Evolutionary conservation across 1,284 basidiomycete genomes (phyloP).

Genomic region (Phlebopus sp.): DNA sequence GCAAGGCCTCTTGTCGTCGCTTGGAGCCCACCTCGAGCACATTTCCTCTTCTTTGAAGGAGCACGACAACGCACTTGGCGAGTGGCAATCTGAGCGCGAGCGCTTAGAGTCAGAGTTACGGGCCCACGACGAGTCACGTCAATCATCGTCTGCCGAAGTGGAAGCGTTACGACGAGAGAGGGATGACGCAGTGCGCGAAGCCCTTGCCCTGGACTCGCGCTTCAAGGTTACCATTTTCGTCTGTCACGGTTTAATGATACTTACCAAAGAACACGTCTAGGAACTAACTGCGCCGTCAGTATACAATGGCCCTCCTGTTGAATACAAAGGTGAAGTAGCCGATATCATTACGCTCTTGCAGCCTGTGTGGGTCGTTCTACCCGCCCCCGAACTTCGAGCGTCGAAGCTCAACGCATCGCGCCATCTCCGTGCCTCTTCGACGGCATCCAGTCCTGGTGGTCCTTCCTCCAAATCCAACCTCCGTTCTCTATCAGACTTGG

Average conservation of each 20-base stretch:
- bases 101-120: slow-evolving; percentile 54
- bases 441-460: slow-evolving; percentile 27
- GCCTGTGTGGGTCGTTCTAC: slow-evolving; percentile 77
- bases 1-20: slow-evolving; percentile 47
- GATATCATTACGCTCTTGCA: slow-evolving; percentile 63
- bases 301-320: slow-evolving; percentile 32
- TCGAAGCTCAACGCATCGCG: slow-evolving; percentile 54
- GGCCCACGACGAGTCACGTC: slow-evolving; percentile 44
- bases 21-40: slow-evolving; percentile 54
- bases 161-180: slow-evolving; percentile 54
- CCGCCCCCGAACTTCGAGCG: slow-evolving; percentile 73
- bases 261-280: slow-evolving; percentile 15
- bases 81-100: slow-evolving; percentile 48
- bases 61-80: slow-evolving; percentile 43
- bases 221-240: slow-evolving; percentile 38
- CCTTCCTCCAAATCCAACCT: slow-evolving; percentile 29
- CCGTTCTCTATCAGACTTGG: slow-evolving; percentile 70
- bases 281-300: slow-evolving; percentile 22
- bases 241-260: slow-evolving; percentile 5
- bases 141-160: slow-evolving; percentile 48
- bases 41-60: slow-evolving; percentile 50
- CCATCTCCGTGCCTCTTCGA: slow-evolving; percentile 46
- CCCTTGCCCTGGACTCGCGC: slow-evolving; percentile 40
- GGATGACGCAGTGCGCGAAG: slow-evolving; percentile 51
- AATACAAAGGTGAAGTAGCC: slow-evolving; percentile 51